Conservation (phyloP, 306 rosid species). For the Luffa aegyptiaca region DNA sequence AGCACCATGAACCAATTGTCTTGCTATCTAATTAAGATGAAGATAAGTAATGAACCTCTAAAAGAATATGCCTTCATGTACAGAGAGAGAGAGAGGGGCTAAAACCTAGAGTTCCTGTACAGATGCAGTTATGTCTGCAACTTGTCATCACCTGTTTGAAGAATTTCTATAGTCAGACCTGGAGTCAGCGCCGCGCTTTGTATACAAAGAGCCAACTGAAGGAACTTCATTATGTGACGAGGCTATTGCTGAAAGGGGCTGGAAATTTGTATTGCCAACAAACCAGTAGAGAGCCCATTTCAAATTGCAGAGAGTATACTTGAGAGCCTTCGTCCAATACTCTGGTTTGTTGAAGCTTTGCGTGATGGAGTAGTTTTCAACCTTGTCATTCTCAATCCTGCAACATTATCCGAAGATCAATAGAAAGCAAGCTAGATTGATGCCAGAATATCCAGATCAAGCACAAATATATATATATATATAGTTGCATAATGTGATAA, state of each 20-base stretch:
- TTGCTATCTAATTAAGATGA: neutral
- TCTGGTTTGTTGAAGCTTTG: conserved; percentile 97
- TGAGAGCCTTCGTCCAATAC: conserved; percentile 95
- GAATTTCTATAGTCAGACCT: conserved; percentile 36
- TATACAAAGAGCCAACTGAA: conserved; percentile 39
- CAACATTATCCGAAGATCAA: neutral
- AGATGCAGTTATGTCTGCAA: neutral
- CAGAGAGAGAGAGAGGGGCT: neutral
- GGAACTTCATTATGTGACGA: conserved; percentile 66
- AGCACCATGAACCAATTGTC: neutral
- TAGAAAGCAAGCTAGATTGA: neutral
- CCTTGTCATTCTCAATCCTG: conserved; percentile 89
- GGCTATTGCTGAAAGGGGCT: conserved; percentile 63
- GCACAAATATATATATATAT: neutral
- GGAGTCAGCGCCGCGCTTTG: conserved; percentile 36
- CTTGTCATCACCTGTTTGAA: conserved; percentile 9
- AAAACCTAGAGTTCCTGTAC: conserved; percentile 1
- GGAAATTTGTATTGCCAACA: conserved; percentile 87
- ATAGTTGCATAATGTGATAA: neutral
- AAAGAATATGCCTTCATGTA: neutral
- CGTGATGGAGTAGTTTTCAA: conserved; percentile 81
- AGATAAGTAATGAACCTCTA: neutral
- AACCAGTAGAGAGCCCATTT: conserved; percentile 99
- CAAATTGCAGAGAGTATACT: conserved; percentile 90
- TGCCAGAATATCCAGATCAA: neutral